Evolutionary conservation across 2,329 filamentous ascomycete genomes (phyloP).

Genomic region (Apiospora saccharicola): DNA sequence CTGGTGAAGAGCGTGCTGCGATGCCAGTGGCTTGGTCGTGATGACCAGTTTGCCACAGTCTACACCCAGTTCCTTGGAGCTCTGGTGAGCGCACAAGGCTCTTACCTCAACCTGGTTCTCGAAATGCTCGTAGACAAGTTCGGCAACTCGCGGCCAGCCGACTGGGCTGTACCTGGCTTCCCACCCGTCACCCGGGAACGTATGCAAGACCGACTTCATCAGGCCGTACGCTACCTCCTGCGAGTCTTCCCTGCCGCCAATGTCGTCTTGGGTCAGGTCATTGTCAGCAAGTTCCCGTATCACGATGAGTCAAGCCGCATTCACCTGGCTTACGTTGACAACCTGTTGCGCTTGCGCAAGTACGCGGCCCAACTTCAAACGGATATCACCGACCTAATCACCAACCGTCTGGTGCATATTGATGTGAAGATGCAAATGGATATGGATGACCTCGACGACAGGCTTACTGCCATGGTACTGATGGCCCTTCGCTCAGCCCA

Average conservation of each 20-base stretch:
- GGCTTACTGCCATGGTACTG: conserved; percentile 77
- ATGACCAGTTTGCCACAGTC: conserved; percentile 69
- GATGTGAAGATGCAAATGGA: conserved; percentile 96
- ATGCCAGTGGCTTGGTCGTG: conserved; percentile 70
- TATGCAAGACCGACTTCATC: conserved; percentile 78
- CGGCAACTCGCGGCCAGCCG: conserved; percentile 55
- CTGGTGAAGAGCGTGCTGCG: conserved; percentile 66
- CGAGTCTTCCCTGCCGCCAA: conserved; percentile 83
- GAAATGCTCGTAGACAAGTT: conserved; percentile 85
- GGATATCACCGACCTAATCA: conserved; percentile 83
- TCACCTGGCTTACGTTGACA: conserved; percentile 89
- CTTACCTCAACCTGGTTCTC: conserved; percentile 77
- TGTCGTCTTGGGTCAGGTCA: conserved; percentile 70
- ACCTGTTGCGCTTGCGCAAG: conserved; percentile 77
- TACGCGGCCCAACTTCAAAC: conserved; percentile 81
- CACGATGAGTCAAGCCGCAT: conserved; percentile 77
- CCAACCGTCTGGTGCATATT: conserved; percentile 88
- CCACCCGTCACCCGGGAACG: conserved; percentile 66
- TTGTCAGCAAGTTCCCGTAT: conserved; percentile 76
- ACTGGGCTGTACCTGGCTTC: conserved; percentile 60
- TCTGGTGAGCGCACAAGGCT: conserved; percentile 83
- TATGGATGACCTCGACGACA: conserved; percentile 90
- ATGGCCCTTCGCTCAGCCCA: conserved; percentile 54
- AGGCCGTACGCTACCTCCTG: conserved; percentile 77
- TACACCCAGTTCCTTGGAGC: conserved; percentile 74